Percentiles rank a stretch among this genome's conserved stretches.
Conservation (phyloP, 495 filamentous ascomycete species). For the Neurospora sp. region DNA sequence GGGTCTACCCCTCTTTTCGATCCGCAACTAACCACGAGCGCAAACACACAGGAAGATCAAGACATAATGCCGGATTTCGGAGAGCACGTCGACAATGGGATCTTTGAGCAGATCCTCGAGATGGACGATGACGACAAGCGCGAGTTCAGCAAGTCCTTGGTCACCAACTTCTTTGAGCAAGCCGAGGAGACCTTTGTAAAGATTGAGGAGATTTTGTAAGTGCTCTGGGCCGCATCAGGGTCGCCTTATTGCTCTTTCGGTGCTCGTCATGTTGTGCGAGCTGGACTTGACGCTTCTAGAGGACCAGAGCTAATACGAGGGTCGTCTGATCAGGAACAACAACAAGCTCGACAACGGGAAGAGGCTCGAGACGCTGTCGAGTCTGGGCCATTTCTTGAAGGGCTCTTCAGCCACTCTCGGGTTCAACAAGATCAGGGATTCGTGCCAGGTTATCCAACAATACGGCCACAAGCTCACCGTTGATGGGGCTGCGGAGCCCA, state of each 20-base stretch:
- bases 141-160: slow-evolving; percentile 72
- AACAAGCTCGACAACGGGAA: slow-evolving; percentile 15
- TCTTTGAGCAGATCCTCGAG: slow-evolving; percentile 92
- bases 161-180: slow-evolving; percentile 87
- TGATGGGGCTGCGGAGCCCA: slow-evolving; percentile 53
- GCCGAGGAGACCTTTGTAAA: slow-evolving; percentile 74
- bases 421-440: slow-evolving; percentile 82
- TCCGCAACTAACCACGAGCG: slow-evolving; percentile 5
- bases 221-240: slow-evolving; percentile 7
- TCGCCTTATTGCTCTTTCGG: background rate
- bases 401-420: slow-evolving; percentile 96
- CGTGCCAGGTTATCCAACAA: slow-evolving; percentile 93
- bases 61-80: slow-evolving; percentile 36
- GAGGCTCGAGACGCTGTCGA: slow-evolving; percentile 64
- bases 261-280: background rate
- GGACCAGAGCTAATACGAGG: slow-evolving; percentile 7
- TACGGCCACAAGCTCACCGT: slow-evolving; percentile 73
- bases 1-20: background rate
- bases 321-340: slow-evolving; percentile 36
- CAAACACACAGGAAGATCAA: slow-evolving; percentile 13
- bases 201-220: slow-evolving; percentile 79
- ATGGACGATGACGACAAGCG: slow-evolving; percentile 86
- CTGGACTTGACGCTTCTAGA: background rate
- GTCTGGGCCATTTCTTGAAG: slow-evolving; percentile 90
- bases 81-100: slow-evolving; percentile 64